phyloP scores from a whole-genome alignment of 1,284 basidiomycete genomes.

The Porodaedalea pini region DNA sequence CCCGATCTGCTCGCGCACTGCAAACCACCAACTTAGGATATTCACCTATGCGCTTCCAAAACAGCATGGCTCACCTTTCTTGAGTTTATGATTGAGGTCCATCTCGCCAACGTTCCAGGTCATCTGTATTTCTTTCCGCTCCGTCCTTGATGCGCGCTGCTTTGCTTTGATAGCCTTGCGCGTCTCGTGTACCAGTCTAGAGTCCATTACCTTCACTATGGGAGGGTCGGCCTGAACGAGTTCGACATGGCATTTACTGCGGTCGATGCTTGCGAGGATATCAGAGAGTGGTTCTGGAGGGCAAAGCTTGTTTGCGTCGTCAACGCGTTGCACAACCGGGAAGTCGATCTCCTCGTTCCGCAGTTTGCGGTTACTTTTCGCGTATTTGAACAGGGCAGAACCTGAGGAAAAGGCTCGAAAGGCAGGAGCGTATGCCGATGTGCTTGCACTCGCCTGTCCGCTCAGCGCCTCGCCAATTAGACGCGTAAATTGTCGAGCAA shows the following conservation, averaged over 20 bases:
- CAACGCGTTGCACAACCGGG: constrained; percentile 44
- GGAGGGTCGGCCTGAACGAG: constrained; percentile 47
- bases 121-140: constrained; percentile 70
- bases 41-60: not conserved
- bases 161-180: constrained; percentile 36
- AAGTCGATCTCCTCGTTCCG: constrained; percentile 35
- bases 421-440: not conserved
- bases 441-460: not conserved
- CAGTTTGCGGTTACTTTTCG: not conserved
- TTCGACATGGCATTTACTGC: constrained; percentile 44
- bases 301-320: constrained; percentile 41
- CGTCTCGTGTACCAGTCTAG: constrained; percentile 33
- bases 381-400: not conserved
- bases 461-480: not conserved
- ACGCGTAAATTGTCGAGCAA: not conserved
- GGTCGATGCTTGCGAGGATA: constrained; percentile 41
- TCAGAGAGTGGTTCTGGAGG: constrained; percentile 33
- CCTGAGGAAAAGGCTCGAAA: constrained; percentile 7
- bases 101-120: constrained; percentile 61
- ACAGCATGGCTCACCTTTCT: constrained; percentile 33
- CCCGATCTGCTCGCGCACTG: constrained; percentile 50
- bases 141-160: constrained; percentile 33
- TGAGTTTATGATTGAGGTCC: constrained; percentile 68
- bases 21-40: not conserved
- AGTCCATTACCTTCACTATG: constrained; percentile 50